Evolutionary conservation across 192 early-diverging fungal genomes (phyloP).

Genomic region (Coemansia sp.): DNA sequence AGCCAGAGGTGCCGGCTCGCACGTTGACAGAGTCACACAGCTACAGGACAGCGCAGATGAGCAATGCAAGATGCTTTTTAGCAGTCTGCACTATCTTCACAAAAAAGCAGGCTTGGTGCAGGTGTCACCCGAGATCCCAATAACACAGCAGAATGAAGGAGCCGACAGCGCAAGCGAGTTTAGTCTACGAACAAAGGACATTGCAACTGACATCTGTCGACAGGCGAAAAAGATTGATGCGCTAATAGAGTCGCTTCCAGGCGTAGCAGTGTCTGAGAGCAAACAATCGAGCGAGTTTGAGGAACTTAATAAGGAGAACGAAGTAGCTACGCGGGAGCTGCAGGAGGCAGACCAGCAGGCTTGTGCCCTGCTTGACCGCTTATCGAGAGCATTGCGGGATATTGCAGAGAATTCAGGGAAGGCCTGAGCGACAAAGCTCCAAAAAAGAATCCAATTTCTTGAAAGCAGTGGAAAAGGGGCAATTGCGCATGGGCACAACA

Average conservation of each 20-base stretch:
- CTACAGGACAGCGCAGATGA: constrained; percentile 53
- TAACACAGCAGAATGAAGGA: constrained; percentile 42
- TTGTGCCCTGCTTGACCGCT: constrained; percentile 20
- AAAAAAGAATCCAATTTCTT: neutral
- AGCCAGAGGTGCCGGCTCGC: constrained; percentile 35
- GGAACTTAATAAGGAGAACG: constrained; percentile 31
- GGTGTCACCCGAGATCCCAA: constrained; percentile 26
- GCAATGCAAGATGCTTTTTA: constrained; percentile 51
- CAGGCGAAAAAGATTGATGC: constrained; percentile 51
- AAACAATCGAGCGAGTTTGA: constrained; percentile 42
- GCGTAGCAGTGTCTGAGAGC: constrained; percentile 23
- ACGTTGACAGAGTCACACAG: constrained; percentile 53
- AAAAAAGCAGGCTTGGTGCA: constrained; percentile 53
- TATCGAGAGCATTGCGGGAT: constrained; percentile 16
- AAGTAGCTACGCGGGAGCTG: constrained; percentile 29
- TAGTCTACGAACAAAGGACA: constrained; percentile 34
- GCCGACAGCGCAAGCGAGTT: constrained; percentile 40
- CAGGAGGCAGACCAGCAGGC: constrained; percentile 35
- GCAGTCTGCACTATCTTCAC: constrained; percentile 50
- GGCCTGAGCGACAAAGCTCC: neutral
- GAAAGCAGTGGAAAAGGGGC: constrained; percentile 4
- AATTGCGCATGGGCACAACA: neutral
- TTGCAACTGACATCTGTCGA: constrained; percentile 49
- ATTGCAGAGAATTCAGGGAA: constrained; percentile 31
- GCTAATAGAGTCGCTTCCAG: constrained; percentile 46